These are phyloP conservation scores for Ustilago shanxiensis DNA, from an alignment of 1,284 basidiomycete genomes.

Conservation along the genomic window DNA sequence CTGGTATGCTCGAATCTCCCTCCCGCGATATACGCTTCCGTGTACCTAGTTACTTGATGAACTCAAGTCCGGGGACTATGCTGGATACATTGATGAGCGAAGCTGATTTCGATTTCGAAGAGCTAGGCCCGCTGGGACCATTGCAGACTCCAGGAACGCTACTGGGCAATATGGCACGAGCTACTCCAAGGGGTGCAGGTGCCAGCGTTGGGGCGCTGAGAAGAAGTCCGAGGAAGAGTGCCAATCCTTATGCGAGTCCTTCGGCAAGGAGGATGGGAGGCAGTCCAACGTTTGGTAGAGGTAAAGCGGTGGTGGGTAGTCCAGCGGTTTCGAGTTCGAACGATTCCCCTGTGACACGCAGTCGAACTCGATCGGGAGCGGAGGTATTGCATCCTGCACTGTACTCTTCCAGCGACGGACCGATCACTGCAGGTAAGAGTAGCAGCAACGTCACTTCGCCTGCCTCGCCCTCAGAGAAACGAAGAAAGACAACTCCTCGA, in stretches of 20 bases:
- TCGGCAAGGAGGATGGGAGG: constrained; percentile 3
- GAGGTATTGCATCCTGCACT: constrained; percentile 49
- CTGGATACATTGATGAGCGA: constrained; percentile 64
- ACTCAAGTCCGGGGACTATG: constrained; percentile 66
- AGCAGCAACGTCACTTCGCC: constrained; percentile 58
- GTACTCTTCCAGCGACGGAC: constrained; percentile 50
- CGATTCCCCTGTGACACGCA: constrained; percentile 55
- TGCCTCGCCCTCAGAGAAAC: constrained; percentile 40
- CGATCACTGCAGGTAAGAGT: constrained; percentile 20
- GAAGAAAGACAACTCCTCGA: not conserved
- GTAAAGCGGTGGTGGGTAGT: constrained; percentile 3
- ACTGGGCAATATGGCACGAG: constrained; percentile 22
- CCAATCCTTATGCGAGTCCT: constrained; percentile 65
- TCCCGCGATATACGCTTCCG: constrained; percentile 54
- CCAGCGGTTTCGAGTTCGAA: constrained; percentile 15
- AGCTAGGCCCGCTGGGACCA: constrained; percentile 37
- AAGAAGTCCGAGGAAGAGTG: constrained; percentile 65
- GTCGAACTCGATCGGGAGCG: constrained; percentile 42
- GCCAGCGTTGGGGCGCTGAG: constrained; percentile 50
- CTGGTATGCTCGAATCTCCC: constrained; percentile 32
- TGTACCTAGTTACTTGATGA: constrained; percentile 59
- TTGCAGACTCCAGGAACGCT: constrained; percentile 47
- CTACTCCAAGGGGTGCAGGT: constrained; percentile 9
- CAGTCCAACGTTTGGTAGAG: not conserved
- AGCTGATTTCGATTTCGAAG: constrained; percentile 61